Conservation (phyloP, 1,284 basidiomycete species). For the Crepidotus sp. region DNA sequence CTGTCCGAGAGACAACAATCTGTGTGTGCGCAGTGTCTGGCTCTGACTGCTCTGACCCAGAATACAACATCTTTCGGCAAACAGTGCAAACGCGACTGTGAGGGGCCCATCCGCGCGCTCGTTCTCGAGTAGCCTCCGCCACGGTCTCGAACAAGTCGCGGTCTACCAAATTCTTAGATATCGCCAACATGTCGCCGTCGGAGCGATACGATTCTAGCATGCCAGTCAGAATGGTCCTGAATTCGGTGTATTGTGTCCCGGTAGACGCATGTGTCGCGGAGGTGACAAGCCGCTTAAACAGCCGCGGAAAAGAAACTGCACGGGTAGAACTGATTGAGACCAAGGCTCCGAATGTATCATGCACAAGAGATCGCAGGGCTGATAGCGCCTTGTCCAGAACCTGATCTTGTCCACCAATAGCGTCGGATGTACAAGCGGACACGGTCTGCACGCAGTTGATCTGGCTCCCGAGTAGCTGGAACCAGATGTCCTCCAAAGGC, state of each 20-base stretch:
- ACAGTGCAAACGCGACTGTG: slow-evolving; percentile 33
- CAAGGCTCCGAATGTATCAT: slow-evolving; percentile 78
- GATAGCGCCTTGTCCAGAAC: slow-evolving; percentile 31
- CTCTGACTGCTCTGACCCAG: slow-evolving; percentile 11
- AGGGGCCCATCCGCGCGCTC: slow-evolving; percentile 45
- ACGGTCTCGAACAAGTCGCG: slow-evolving; percentile 77
- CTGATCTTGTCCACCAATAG: slow-evolving; percentile 5
- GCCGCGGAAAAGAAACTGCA: slow-evolving; percentile 81
- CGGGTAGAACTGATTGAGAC: slow-evolving; percentile 77
- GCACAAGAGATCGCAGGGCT: slow-evolving; percentile 65
- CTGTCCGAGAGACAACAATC: slow-evolving; percentile 52
- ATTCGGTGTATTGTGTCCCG: slow-evolving; percentile 81
- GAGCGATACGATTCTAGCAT: slow-evolving; percentile 93
- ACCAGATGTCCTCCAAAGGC: slow-evolving; percentile 85
- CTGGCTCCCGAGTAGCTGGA: slow-evolving; percentile 73
- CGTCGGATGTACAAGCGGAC: slow-evolving; percentile 31
- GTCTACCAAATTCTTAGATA: slow-evolving; percentile 78
- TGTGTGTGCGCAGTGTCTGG: slow-evolving; percentile 22
- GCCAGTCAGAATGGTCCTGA: slow-evolving; percentile 81
- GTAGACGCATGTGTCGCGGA: slow-evolving; percentile 43
- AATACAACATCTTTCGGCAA: slow-evolving; percentile 37
- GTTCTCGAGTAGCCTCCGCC: slow-evolving; percentile 42
- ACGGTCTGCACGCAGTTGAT: slow-evolving; percentile 72
- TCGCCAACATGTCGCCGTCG: slow-evolving; percentile 85
- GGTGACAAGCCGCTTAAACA: slow-evolving; percentile 87